phyloP scores from a whole-genome alignment of 805 yeast genomes.

The Kluyveromyces dobzhanskii region DNA sequence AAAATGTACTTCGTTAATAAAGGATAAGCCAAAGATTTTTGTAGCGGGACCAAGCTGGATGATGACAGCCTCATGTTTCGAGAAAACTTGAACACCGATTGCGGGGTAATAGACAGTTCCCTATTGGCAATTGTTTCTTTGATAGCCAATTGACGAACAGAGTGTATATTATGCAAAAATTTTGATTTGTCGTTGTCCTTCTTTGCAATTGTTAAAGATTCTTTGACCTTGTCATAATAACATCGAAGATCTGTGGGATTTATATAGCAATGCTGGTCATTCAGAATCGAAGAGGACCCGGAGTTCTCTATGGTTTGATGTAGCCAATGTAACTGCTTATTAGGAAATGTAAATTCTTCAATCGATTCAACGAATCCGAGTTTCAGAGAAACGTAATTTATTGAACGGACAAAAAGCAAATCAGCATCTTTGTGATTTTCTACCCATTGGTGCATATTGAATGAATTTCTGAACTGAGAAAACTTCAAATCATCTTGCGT shows the following conservation, averaged over 20 bases:
- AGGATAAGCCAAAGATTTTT: slow-evolving; percentile 15
- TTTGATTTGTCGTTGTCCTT: background rate
- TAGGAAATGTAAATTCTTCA: background rate
- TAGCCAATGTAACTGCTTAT: slow-evolving; percentile 2
- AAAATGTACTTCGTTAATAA: slow-evolving; percentile 23
- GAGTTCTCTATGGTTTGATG: background rate
- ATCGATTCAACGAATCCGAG: background rate
- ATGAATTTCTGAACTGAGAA: background rate
- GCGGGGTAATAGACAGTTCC: too few relatives aligned
- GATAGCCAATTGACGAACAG: background rate
- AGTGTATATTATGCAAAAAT: background rate
- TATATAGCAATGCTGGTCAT: background rate
- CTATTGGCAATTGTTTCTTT: too few relatives aligned
- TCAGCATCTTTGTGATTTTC: background rate
- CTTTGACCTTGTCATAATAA: background rate
- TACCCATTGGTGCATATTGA: background rate
- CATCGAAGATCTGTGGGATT: background rate
- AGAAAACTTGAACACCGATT: too few relatives aligned
- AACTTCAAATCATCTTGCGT: background rate
- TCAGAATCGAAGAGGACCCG: background rate
- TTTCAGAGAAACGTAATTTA: background rate
- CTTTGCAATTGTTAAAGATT: background rate
- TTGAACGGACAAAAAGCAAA: background rate
- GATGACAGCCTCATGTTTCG: slow-evolving; percentile 6
- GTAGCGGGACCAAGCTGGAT: slow-evolving; percentile 5